Percentiles rank a stretch among this genome's conserved stretches.
Evolutionary conservation across 495 filamentous ascomycete genomes (phyloP).

Genomic region (Halenospora varia): DNA sequence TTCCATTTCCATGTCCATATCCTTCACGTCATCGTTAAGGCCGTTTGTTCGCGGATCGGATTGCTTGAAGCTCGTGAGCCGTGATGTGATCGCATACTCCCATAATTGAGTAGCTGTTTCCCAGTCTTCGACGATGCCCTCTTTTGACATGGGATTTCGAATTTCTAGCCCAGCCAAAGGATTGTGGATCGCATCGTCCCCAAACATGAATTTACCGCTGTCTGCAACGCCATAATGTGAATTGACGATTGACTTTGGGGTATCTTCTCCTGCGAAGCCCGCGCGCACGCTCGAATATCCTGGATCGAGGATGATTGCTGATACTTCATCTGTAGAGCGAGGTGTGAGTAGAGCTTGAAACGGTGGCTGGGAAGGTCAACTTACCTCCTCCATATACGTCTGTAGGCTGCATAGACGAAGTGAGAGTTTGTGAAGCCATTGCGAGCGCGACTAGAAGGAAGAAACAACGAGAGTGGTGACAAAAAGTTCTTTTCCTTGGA

Average conservation of each 20-base stretch:
- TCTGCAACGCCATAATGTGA: constrained; percentile 65
- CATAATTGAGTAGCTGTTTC: constrained; percentile 84
- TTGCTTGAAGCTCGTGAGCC: constrained; percentile 62
- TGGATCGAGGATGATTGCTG: constrained; percentile 92
- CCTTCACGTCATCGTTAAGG: constrained; percentile 61
- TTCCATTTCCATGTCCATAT: constrained; percentile 64
- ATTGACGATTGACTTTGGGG: constrained; percentile 87
- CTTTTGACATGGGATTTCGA: constrained; percentile 82
- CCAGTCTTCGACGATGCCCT: constrained; percentile 95
- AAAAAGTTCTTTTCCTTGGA: too few relatives aligned
- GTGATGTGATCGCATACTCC: constrained; percentile 81
- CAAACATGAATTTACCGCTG: constrained; percentile 63
- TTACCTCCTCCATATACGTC: constrained; percentile 81
- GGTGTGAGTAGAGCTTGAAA: background rate
- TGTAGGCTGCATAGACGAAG: constrained; percentile 42
- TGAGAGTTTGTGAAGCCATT: constrained; percentile 27
- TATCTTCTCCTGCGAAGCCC: constrained; percentile 96
- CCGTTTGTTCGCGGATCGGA: constrained; percentile 65
- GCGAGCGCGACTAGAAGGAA: background rate
- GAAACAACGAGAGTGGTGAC: too few relatives aligned
- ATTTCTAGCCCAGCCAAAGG: constrained; percentile 73
- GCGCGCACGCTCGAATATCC: constrained; percentile 88
- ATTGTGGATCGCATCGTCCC: constrained; percentile 80
- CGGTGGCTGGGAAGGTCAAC: constrained; percentile 26
- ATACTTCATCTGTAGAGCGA: constrained; percentile 75